Conservation (phyloP, 73 alveolate species). For the Paramecium primaurelia region DNA sequence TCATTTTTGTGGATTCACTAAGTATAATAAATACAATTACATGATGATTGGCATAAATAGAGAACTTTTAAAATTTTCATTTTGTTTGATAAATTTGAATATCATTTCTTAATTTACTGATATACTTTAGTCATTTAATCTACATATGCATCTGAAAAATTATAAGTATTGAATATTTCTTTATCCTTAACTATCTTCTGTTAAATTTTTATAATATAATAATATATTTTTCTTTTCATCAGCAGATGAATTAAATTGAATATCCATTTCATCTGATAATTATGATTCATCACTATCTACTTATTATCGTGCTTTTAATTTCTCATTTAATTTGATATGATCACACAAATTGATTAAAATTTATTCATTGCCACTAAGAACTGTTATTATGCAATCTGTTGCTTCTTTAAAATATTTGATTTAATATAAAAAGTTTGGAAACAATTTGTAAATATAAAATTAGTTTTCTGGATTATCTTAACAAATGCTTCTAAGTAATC, state of each 20-base stretch:
- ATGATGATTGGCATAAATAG: constrained; percentile 42
- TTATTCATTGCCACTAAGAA: constrained; percentile 13
- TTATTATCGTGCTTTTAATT: background rate
- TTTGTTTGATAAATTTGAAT: constrained; percentile 33
- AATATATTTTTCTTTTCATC: constrained; percentile 9
- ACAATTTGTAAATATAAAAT: background rate
- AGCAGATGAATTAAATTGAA: background rate
- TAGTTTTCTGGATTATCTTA: constrained; percentile 32
- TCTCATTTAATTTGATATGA: constrained; percentile 21
- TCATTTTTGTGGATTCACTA: constrained; percentile 36
- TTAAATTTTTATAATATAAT: constrained; percentile 3
- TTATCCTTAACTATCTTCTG: constrained; percentile 29
- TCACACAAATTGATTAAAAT: constrained; percentile 26
- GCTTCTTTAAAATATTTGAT: constrained; percentile 39
- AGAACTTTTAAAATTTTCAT: background rate
- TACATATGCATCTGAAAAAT: constrained; percentile 36
- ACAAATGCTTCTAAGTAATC: constrained; percentile 16
- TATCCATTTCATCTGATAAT: constrained; percentile 18
- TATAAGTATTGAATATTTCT: background rate
- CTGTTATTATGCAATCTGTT: constrained; percentile 38
- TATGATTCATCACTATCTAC: constrained; percentile 33
- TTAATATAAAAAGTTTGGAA: constrained; percentile 17
- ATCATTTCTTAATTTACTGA: constrained; percentile 46
- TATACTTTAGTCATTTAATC: background rate
- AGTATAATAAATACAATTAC: background rate